Evolutionary conservation across 768 basidiomycete genomes (phyloP).

Genomic region (Rubroboletus pulcherrimus): DNA sequence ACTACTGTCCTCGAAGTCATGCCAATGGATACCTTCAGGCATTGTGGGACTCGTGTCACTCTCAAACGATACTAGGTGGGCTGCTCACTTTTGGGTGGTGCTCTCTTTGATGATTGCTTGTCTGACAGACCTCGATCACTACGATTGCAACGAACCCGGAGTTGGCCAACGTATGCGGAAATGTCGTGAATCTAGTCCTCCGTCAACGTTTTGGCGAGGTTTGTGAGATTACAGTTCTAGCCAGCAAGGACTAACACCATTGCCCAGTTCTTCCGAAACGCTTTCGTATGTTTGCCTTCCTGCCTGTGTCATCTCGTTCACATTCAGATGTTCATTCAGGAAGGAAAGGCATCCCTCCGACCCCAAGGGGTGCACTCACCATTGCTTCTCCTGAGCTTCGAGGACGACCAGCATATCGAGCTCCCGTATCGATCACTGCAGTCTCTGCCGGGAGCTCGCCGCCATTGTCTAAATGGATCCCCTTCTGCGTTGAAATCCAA

Average conservation of each 20-base stretch:
- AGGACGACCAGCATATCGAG: conserved; percentile 13
- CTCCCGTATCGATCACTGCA: conserved; percentile 8
- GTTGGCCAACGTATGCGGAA: not conserved
- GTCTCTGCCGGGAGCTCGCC: conserved; percentile 20
- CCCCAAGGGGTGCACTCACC: not conserved
- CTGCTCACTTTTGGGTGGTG: not conserved
- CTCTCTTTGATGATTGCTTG: not conserved
- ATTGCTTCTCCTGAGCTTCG: not conserved
- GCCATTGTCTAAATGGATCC: conserved; percentile 7
- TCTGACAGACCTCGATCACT: conserved; percentile 26
- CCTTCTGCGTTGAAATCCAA: conserved; percentile 2
- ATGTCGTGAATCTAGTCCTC: not conserved
- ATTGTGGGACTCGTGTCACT: conserved; percentile 30
- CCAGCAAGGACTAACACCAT: not conserved
- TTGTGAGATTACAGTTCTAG: not conserved
- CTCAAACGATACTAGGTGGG: conserved; percentile 28
- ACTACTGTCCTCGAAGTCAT: not conserved
- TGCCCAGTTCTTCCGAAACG: not conserved
- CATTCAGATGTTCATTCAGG: conserved; percentile 3
- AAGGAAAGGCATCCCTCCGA: not conserved
- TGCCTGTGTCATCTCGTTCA: not conserved
- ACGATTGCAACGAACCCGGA: conserved; percentile 22
- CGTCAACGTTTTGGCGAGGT: conserved; percentile 9
- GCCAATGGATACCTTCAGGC: conserved; percentile 14
- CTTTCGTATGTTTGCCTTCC: conserved; percentile 7